Evolutionary conservation across 2,329 filamentous ascomycete genomes (phyloP).

Genomic region (Diaporthe ampelina): DNA sequence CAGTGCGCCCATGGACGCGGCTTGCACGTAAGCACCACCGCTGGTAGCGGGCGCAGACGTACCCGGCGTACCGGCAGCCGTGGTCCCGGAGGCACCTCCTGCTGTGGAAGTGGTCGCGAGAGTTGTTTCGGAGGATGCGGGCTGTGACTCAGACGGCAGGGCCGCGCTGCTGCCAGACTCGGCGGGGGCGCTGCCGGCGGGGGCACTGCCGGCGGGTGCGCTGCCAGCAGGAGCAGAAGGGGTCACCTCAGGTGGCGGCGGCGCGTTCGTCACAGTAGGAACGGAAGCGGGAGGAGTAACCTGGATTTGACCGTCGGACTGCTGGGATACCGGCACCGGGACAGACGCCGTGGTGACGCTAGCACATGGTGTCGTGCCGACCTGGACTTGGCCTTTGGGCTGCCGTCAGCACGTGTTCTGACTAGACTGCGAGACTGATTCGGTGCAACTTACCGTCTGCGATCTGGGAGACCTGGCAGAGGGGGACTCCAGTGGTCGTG

Average conservation of each 20-base stretch:
- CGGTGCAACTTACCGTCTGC: conserved; percentile 53
- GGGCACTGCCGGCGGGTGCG: conserved; percentile 28
- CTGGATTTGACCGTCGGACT: conserved; percentile 64
- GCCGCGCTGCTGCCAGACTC: conserved; percentile 42
- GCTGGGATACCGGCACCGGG: conserved; percentile 56
- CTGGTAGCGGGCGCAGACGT: conserved; percentile 46
- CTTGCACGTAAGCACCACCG: conserved; percentile 49
- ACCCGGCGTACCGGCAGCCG: conserved; percentile 43
- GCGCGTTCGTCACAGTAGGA: conserved; percentile 42
- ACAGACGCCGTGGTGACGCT: conserved; percentile 49
- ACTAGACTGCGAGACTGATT: conserved; percentile 26
- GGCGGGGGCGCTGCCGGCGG: conserved; percentile 31
- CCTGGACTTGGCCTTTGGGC: conserved; percentile 63
- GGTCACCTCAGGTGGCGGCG: conserved; percentile 40
- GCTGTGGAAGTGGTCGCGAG: conserved; percentile 43
- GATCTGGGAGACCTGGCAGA: conserved; percentile 69
- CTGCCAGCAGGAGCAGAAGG: conserved; percentile 41
- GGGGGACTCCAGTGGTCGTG: conserved; percentile 58
- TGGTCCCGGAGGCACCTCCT: conserved; percentile 40
- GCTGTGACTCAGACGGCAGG: conserved; percentile 43
- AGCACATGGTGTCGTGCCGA: conserved; percentile 60
- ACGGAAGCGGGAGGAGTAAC: conserved; percentile 53
- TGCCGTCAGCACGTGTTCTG: conserved; percentile 17
- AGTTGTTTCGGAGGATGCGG: conserved; percentile 43
- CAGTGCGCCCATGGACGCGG: conserved; percentile 53